These are phyloP conservation scores for Cardiosporidium cionae DNA, from an alignment of 169 alveolate species.

Conservation along the genomic window DNA sequence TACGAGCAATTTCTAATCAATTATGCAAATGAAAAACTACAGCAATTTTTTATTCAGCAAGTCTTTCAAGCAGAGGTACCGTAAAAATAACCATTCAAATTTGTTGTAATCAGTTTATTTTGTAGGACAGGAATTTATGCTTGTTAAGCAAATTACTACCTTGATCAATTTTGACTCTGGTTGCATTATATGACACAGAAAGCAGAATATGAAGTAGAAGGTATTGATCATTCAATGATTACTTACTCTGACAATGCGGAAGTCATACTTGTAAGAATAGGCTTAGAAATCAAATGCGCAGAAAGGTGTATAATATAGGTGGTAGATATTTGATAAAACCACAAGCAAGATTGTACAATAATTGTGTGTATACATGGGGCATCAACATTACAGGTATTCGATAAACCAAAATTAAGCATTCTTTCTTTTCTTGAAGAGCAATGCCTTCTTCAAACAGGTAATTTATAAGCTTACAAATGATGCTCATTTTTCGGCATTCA, in stretches of 20 bases:
- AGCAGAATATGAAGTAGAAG: conserved; percentile 25
- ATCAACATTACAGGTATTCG: conserved; percentile 23
- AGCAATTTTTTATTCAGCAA: conserved; percentile 70
- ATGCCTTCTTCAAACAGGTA: conserved; percentile 44
- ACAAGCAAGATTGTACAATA: no score
- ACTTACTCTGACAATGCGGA: conserved; percentile 20
- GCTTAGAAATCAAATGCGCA: not conserved
- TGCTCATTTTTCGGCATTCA: not conserved
- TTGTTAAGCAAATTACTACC: not conserved
- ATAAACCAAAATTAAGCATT: conserved; percentile 38
- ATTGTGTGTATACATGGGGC: no score
- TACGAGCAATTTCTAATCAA: conserved; percentile 74
- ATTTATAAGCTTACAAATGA: not conserved
- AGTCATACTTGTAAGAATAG: conserved; percentile 2
- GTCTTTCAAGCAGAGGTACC: conserved; percentile 68
- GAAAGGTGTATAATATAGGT: no score
- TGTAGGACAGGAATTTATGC: not conserved
- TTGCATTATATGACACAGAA: not conserved
- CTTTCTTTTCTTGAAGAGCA: conserved; percentile 44
- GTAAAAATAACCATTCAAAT: not conserved
- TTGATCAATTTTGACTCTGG: not conserved
- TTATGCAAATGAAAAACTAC: conserved; percentile 76
- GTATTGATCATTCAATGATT: conserved; percentile 29
- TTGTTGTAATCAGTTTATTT: not conserved
- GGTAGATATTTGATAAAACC: no score